Conservation (phyloP, 2,329 filamentous ascomycete species). For the Aspergillus pseudoglaucus region DNA sequence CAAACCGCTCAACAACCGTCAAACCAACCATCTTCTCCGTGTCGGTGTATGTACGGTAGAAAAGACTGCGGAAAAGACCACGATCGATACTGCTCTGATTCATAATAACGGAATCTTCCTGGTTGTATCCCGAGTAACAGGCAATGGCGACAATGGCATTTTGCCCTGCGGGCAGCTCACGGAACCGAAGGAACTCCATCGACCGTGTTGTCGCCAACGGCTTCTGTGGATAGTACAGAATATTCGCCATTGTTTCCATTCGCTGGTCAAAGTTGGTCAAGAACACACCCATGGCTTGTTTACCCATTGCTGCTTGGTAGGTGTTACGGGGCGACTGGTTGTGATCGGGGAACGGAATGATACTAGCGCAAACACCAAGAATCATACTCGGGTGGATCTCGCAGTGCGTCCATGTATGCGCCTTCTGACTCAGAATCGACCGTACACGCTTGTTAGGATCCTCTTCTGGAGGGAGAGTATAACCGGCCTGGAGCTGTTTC, state of each 20-base stretch:
- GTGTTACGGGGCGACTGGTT: slow-evolving; percentile 97
- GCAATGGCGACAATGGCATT: slow-evolving; percentile 98
- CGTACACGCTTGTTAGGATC: slow-evolving; percentile 83
- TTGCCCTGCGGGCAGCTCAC: slow-evolving; percentile 91
- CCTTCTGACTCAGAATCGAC: slow-evolving; percentile 76
- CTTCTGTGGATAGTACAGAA: slow-evolving; percentile 98
- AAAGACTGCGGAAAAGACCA: slow-evolving; percentile 92
- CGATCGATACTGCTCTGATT: slow-evolving; percentile 99
- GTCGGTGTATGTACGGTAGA: slow-evolving; percentile 96
- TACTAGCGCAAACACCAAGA: slow-evolving; percentile 94
- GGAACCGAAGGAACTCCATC: slow-evolving; percentile 98
- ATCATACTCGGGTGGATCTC: slow-evolving; percentile 99
- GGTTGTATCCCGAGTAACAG: slow-evolving; percentile 97
- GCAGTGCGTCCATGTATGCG: slow-evolving; percentile 93
- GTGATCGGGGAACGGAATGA: slow-evolving; percentile 99
- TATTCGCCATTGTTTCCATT: slow-evolving; percentile 99
- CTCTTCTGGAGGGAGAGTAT: slow-evolving; percentile 55
- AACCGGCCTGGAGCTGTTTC: slow-evolving; percentile 61
- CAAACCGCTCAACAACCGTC: slow-evolving; percentile 86
- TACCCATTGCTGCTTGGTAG: slow-evolving; percentile 99
- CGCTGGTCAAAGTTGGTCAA: slow-evolving; percentile 93
- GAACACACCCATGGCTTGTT: slow-evolving; percentile 99
- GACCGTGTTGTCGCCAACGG: slow-evolving; percentile 91
- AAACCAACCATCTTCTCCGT: slow-evolving; percentile 95
- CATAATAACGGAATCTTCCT: slow-evolving; percentile 99